Evolutionary conservation across 768 basidiomycete genomes (phyloP).

Genomic region (Chlorophyllum brunneum): DNA sequence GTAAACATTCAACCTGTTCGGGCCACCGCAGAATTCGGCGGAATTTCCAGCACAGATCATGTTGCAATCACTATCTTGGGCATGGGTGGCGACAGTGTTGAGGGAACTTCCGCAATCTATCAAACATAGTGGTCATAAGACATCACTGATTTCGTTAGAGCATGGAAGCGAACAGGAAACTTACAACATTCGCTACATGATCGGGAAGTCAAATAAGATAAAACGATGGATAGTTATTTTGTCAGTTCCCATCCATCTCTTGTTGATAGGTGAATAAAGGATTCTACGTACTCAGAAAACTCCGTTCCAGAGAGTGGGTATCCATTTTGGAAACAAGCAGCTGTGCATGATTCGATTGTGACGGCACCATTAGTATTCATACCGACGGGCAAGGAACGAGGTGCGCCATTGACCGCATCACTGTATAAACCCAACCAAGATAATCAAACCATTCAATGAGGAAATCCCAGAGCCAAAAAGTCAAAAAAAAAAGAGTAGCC

Average conservation of each 20-base stretch:
- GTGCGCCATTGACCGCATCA: constrained; percentile 39
- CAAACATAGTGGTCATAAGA: constrained; percentile 1
- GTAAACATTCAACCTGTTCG: constrained; percentile 61
- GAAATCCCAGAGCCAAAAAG: constrained; percentile 2
- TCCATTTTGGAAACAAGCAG: constrained; percentile 56
- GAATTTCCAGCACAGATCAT: constrained; percentile 64
- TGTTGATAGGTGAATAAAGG: neutral
- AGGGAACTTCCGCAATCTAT: constrained; percentile 50
- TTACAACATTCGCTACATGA: constrained; percentile 48
- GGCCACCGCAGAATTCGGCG: constrained; percentile 71
- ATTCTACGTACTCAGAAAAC: constrained; percentile 31
- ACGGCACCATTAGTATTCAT: constrained; percentile 36
- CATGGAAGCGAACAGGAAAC: constrained; percentile 23
- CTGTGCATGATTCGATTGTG: constrained; percentile 55
- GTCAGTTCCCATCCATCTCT: constrained; percentile 7
- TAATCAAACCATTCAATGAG: neutral
- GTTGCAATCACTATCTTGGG: constrained; percentile 50
- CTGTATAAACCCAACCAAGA: constrained; percentile 23
- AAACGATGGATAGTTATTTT: neutral
- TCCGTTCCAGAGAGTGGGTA: constrained; percentile 35
- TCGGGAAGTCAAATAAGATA: neutral
- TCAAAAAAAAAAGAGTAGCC: too few species aligned
- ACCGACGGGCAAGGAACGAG: constrained; percentile 36
- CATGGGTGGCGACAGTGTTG: constrained; percentile 42
- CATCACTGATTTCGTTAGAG: neutral